A percentile compares a stretch with the other conserved stretches of the same genome.
Conservation (phyloP, 106 monocot genomes). For the Dendrobium officinale region DNA sequence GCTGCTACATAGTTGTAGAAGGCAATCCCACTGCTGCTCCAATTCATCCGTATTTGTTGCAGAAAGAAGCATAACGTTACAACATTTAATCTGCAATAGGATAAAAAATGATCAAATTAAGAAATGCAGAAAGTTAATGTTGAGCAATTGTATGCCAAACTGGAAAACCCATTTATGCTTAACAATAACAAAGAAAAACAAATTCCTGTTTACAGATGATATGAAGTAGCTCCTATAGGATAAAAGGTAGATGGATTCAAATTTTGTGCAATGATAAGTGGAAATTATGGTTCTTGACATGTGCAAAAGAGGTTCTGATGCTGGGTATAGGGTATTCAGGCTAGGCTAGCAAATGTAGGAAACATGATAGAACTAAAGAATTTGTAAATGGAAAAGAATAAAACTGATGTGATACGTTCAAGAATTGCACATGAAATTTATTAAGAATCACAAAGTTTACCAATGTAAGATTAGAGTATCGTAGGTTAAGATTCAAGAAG, state of each 20-base stretch:
- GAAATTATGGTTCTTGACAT: too few relatives aligned
- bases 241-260: neutral
- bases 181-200: neutral
- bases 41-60: constrained; percentile 57
- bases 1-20: constrained; percentile 31
- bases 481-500: too few relatives aligned
- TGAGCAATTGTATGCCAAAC: neutral
- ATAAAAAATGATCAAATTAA: neutral
- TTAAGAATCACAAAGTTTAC: too few relatives aligned
- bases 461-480: too few relatives aligned
- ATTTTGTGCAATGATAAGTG: too few relatives aligned
- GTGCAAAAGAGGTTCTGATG: too few relatives aligned
- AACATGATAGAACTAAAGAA: neutral
- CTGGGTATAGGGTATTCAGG: too few relatives aligned
- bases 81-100: constrained; percentile 59
- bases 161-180: neutral
- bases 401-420: too few relatives aligned
- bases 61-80: constrained; percentile 53
- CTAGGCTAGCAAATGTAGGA: too few relatives aligned
- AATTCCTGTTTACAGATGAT: neutral
- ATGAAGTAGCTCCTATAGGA: neutral
- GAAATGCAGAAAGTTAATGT: neutral
- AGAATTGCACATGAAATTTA: too few relatives aligned
- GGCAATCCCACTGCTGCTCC: constrained; percentile 56
- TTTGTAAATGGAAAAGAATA: neutral